phyloP scores from a whole-genome alignment of 1,284 basidiomycete genomes.

The Cryptococcus wingfieldii region DNA sequence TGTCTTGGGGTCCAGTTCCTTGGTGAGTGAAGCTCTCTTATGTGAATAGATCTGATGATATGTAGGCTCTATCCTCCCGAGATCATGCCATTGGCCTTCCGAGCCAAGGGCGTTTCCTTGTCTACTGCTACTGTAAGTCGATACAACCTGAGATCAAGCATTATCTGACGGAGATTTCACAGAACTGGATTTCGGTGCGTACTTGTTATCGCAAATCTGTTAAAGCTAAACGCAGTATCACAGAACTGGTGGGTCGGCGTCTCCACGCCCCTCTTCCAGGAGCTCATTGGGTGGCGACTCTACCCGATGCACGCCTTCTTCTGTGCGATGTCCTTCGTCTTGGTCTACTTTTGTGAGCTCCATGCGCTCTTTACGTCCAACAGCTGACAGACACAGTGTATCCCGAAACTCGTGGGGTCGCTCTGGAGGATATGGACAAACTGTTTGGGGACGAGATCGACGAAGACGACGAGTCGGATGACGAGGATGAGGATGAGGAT shows the following conservation, averaged over 20 bases:
- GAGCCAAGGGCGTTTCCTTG: conserved; percentile 90
- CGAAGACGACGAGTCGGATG: conserved; percentile 30
- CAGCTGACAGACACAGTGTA: conserved; percentile 3
- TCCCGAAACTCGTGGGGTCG: conserved; percentile 55
- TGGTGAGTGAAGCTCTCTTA: conserved; percentile 28
- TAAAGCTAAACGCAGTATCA: conserved; percentile 3
- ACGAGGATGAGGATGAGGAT: conserved; percentile 29
- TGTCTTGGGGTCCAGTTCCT: conserved; percentile 51
- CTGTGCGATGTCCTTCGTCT: conserved; percentile 78
- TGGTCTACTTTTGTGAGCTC: conserved; percentile 48
- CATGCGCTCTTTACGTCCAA: background rate
- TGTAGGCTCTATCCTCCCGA: conserved; percentile 88
- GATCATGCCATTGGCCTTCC: conserved; percentile 85
- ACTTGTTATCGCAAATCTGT: background rate
- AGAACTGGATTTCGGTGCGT: conserved; percentile 65
- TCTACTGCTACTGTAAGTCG: conserved; percentile 68
- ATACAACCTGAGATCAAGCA: background rate
- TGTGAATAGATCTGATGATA: conserved; percentile 22
- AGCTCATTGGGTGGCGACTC: conserved; percentile 82
- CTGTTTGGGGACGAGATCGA: conserved; percentile 42
- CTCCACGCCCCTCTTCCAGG: conserved; percentile 82
- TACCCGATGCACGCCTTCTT: conserved; percentile 97
- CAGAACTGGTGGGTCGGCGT: conserved; percentile 65
- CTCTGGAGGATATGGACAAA: conserved; percentile 55
- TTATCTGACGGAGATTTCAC: background rate